Percentiles rank a stretch among this genome's conserved stretches.
Conservation (phyloP, 768 basidiomycete species). For the Saitozyma sp. region DNA sequence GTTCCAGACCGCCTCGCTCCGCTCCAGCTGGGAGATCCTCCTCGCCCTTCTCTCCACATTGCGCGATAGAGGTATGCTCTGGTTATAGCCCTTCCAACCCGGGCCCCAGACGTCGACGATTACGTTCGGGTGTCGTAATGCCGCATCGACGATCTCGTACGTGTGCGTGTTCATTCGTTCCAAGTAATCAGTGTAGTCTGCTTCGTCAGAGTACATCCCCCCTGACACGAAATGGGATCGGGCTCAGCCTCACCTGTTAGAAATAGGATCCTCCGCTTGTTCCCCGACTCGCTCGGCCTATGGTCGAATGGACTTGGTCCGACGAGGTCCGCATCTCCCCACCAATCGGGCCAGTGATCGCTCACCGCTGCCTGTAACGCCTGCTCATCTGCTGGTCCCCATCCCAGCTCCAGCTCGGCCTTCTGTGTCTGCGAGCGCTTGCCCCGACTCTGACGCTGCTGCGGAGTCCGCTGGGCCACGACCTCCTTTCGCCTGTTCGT, state of each 20-base stretch:
- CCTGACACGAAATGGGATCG: not conserved
- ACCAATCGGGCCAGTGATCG: conserved; percentile 37
- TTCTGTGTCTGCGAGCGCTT: not conserved
- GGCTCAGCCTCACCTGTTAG: conserved; percentile 43
- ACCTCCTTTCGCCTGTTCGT: no score
- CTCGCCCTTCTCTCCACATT: conserved; percentile 40
- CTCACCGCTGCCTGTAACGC: conserved; percentile 7
- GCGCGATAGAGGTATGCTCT: conserved; percentile 35
- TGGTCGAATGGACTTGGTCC: conserved; percentile 48
- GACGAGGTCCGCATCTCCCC: conserved; percentile 42
- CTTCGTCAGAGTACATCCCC: not conserved
- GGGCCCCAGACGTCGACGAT: conserved; percentile 53
- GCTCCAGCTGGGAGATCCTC: conserved; percentile 28
- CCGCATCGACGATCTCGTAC: conserved; percentile 53
- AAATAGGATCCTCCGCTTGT: conserved; percentile 45
- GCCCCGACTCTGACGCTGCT: no score
- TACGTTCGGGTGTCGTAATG: conserved; percentile 46
- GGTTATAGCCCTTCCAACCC: conserved; percentile 49
- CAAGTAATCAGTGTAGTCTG: conserved; percentile 51
- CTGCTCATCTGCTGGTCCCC: not conserved
- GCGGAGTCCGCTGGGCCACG: no score
- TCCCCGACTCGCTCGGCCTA: conserved; percentile 17
- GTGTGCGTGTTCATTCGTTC: conserved; percentile 53
- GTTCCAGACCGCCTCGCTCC: conserved; percentile 19
- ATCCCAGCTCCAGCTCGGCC: not conserved